Conservation (phyloP, 83 land plant species). For the Thuja plicata region DNA sequence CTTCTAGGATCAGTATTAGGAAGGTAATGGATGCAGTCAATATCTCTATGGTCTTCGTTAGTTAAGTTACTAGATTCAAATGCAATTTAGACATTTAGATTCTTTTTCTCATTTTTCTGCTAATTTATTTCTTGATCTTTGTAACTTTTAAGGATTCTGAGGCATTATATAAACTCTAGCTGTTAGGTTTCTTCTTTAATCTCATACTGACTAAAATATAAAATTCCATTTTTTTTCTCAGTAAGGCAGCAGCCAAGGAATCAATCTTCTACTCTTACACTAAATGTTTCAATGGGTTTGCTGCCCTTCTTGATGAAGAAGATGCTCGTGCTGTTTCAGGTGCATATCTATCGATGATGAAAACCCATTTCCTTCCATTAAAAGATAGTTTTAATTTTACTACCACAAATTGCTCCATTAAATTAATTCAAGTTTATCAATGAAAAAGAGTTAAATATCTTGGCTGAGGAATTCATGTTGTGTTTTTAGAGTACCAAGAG, state of each 20-base stretch:
- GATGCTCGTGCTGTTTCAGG: conserved; percentile 40
- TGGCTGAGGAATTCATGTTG: neutral
- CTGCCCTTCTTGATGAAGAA: conserved; percentile 54
- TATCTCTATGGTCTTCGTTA: neutral
- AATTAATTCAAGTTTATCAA: too few species aligned
- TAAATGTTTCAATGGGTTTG: conserved; percentile 50
- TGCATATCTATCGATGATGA: conserved; percentile 4
- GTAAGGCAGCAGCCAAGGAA: conserved; percentile 34
- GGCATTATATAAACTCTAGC: neutral
- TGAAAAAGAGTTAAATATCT: neutral
- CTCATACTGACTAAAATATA: neutral
- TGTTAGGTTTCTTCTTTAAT: neutral
- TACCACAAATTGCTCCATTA: neutral
- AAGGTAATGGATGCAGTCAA: conserved; percentile 14
- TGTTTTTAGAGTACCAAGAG: neutral
- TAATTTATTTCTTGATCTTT: neutral
- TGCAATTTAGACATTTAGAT: neutral
- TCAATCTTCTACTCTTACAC: conserved; percentile 55
- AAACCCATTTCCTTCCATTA: neutral
- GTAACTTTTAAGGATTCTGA: neutral
- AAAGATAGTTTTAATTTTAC: neutral
- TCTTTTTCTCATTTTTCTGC: neutral
- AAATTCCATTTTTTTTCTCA: neutral
- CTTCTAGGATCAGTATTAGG: conserved; percentile 18
- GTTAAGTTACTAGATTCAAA: neutral